Percentiles rank a stretch among this genome's conserved stretches.
Evolutionary conservation across 1,284 basidiomycete genomes (phyloP).

Genomic region (Wallemia hederae): DNA sequence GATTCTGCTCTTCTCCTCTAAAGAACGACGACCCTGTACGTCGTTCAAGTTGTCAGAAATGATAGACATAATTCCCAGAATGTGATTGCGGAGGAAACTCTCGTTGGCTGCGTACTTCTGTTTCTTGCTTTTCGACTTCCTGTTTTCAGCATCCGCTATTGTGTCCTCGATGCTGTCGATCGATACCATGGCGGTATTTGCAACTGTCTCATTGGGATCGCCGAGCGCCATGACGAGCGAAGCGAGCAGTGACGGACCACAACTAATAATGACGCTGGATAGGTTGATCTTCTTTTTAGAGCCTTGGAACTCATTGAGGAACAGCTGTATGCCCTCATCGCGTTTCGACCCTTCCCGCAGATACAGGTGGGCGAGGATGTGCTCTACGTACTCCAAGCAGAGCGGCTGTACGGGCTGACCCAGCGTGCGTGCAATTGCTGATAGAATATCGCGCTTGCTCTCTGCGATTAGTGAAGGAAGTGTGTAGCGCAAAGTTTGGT

Average conservation of each 20-base stretch:
- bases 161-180: conserved; percentile 28
- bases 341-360: conserved; percentile 26
- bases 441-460: conserved; percentile 23
- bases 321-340: conserved; percentile 29
- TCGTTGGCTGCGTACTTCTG: conserved; percentile 20
- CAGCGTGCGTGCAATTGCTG: conserved; percentile 22
- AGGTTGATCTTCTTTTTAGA: conserved; percentile 20
- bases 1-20: conserved; percentile 36
- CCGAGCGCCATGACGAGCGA: conserved; percentile 47
- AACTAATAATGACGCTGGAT: conserved; percentile 29
- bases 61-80: conserved; percentile 50
- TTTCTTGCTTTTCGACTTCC: conserved; percentile 10
- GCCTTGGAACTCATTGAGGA: conserved; percentile 20
- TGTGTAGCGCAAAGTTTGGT: conserved; percentile 31
- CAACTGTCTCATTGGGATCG: conserved; percentile 27
- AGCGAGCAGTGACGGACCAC: conserved; percentile 33
- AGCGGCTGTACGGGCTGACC: conserved; percentile 25
- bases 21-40: conserved; percentile 37
- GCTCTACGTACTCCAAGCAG: conserved; percentile 29
- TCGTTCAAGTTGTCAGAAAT: conserved; percentile 61
- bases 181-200: conserved; percentile 26
- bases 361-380: conserved; percentile 44
- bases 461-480: conserved; percentile 40
- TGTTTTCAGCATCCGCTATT: conserved; percentile 9
- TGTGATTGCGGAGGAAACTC: conserved; percentile 34